Evolutionary conservation across 768 basidiomycete genomes (phyloP), one percentile per base, ranked within the genome.

Genomic region (Amanita thiersii): DNA sequence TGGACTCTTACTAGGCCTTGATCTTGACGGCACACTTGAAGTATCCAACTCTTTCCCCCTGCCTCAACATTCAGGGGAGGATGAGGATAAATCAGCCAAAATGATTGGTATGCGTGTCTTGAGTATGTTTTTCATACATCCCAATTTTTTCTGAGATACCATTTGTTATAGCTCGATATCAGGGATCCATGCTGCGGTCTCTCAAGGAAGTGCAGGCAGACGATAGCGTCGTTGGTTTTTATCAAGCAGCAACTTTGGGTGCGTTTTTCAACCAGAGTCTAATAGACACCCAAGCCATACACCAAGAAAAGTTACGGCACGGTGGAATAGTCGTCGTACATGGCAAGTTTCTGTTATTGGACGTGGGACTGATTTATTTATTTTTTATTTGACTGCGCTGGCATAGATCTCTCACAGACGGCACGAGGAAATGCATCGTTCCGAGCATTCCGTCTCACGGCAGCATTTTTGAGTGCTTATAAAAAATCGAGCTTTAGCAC

Each of bases 211-310:
- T 93, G 41, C 84, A 87, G 53, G 79, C 81, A 26, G 90, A 93
- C 54, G 90, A 94, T 62, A 89, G 81, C 49, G 77, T 92, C 24
- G 84, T 96, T 42, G 93, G 93, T 28, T 90, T 94, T 61, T 97
- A 97, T 66, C 89, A 94, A 56, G 86, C 86, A 32, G 89, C 83
- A 19, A 78, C 80, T 6, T 71, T 89, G 28, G 88, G 88, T 31
- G 85, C 87, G 3, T 90, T 91, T 59, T 85, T 84, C 61, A 86
- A 77, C 55, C 86, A 88, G 57, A 72, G 75, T 5, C 58, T 91
- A 37, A 69, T 91, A 35, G 86, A 92, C 51, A 81, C 84, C 5
- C 86, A 88, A 58, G 84, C 83, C 36, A 75, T 87, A 50, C 87
- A 90, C 58, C 84, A 86, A 56, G 85, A 89, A 31, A 85, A 80